Evolutionary conservation across 768 basidiomycete species (phyloP), one percentile per base, ranked within the genome.

Genomic region (Solioccasus polychromus): DNA sequence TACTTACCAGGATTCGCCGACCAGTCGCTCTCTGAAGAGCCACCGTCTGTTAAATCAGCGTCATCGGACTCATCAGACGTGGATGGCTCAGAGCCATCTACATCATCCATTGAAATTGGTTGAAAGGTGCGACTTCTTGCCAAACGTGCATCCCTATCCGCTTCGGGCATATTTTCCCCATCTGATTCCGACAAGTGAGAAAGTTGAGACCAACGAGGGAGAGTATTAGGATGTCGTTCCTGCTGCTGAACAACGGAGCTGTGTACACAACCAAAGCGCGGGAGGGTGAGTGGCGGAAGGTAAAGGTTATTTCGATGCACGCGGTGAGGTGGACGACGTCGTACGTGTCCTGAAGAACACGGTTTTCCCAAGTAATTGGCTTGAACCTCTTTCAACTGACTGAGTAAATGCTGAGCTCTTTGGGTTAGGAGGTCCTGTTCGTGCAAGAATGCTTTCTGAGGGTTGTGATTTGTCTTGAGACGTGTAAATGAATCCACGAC

Each of bases 31-130:
- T 63, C 65, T 17, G 56, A 66, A 9, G 68, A 65, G 37, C 47
- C 52, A 7, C 63, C 68, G 37, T 84, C 83, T 2, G 80, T 85
- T 39, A 86, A 58, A 56, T 84, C 85, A 19, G 79, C 81, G 51
- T 87, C 69, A 53, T 91, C 90, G 3, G 89, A 91, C 63, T 92
- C 89, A 51, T 90, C 88, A 39, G 78, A 79, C 56, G 82, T 72
- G 42, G 70, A 73, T 15, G 68, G 68, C 38, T 82, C 69, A 17
- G 74, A 77, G 7, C 77, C 75, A 20, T 73, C 61, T 17, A 44
- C 34, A 25, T 45, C 35, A 20, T 29, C 22, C 36, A 42, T 35
- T 15, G 37, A 25, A 17, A 60, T 50, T 10, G 68, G 67, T 36
- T 66, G 74, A 4, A 73, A 61, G 10, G 78, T 71, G 19, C 84